These are phyloP conservation scores for Anisodus acutangulus DNA, from an alignment of 257 asterid species.

Conservation along the genomic window DNA sequence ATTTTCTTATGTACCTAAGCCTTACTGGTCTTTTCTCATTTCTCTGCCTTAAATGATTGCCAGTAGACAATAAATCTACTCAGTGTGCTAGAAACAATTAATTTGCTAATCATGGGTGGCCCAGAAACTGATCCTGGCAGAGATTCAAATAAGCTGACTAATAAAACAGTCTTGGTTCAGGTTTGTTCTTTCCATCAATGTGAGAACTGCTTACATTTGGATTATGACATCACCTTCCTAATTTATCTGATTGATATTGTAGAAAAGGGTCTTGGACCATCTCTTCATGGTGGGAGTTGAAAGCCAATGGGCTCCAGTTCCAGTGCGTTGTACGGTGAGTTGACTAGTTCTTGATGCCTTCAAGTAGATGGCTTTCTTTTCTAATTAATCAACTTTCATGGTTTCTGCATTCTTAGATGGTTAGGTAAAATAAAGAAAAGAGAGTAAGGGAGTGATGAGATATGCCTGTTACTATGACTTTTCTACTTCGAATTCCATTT, in stretches of 20 bases:
- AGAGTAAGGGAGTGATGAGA: no score
- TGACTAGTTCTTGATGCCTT: slow-evolving; percentile 31
- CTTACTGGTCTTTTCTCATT: slow-evolving; percentile 46
- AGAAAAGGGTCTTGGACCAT: slow-evolving; percentile 85
- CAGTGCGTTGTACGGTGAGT: slow-evolving; percentile 87
- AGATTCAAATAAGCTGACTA: slow-evolving; percentile 64
- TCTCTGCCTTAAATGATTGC: slow-evolving; percentile 48
- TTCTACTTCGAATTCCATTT: background rate
- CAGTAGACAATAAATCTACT: slow-evolving; percentile 94
- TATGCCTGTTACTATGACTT: background rate
- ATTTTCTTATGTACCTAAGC: slow-evolving; percentile 27
- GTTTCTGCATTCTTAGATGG: background rate
- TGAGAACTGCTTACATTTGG: slow-evolving; percentile 22
- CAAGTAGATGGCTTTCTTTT: background rate
- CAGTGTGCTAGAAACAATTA: slow-evolving; percentile 83
- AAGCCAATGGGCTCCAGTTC: slow-evolving; percentile 97
- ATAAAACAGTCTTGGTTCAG: slow-evolving; percentile 89
- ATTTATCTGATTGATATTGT: slow-evolving; percentile 39
- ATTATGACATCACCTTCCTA: slow-evolving; percentile 19
- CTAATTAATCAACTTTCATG: slow-evolving; percentile 7
- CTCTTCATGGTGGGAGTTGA: slow-evolving; percentile 93
- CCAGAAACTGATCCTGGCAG: slow-evolving; percentile 71
- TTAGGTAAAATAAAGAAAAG: background rate
- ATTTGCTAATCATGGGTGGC: slow-evolving; percentile 72
- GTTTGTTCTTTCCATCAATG: slow-evolving; percentile 48